Evolutionary conservation across 352 stramenopile genomes (phyloP).

Genomic region (Phytophthora melonis): DNA sequence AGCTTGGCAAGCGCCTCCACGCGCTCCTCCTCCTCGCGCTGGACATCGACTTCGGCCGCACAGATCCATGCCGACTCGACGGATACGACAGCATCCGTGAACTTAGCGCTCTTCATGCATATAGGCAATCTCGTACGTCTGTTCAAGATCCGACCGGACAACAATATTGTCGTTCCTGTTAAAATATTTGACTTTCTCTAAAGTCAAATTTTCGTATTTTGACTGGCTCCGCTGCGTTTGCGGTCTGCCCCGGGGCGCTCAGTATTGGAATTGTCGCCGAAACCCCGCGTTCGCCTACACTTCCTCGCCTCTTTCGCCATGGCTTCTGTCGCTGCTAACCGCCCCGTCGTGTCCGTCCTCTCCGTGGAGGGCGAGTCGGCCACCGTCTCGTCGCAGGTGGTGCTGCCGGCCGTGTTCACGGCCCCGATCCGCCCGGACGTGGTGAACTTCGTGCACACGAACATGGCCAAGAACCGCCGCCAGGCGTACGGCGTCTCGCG

Average conservation of each 20-base stretch:
- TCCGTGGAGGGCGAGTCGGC: conserved; percentile 83
- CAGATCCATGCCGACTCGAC: conserved; percentile 73
- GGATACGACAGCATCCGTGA: conserved; percentile 44
- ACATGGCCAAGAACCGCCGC: conserved; percentile 99
- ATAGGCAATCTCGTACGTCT: background rate
- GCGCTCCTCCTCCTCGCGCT: conserved; percentile 60
- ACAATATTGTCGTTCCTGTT: too few species aligned
- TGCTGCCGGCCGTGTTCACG: conserved; percentile 96
- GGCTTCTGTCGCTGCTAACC: conserved; percentile 91
- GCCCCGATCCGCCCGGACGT: conserved; percentile 99
- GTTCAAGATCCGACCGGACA: conserved; percentile 6
- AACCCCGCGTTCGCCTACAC: conserved; percentile 59
- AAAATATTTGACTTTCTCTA: too few species aligned
- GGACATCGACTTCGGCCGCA: conserved; percentile 57
- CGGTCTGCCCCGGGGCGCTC: background rate
- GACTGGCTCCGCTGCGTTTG: conserved; percentile 27
- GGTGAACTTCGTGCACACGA: conserved; percentile 99
- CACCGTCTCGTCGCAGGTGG: conserved; percentile 90
- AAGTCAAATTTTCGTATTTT: background rate
- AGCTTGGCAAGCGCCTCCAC: conserved; percentile 14
- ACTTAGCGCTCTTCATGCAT: conserved; percentile 42
- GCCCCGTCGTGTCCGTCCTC: conserved; percentile 97
- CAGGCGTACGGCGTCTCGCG: conserved; percentile 98
- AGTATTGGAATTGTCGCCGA: conserved; percentile 73
- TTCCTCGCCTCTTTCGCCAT: conserved; percentile 64